These are phyloP conservation scores for Kickxella alabastrina DNA, from an alignment of 192 early-diverging fungal species.

Conservation along the genomic window DNA sequence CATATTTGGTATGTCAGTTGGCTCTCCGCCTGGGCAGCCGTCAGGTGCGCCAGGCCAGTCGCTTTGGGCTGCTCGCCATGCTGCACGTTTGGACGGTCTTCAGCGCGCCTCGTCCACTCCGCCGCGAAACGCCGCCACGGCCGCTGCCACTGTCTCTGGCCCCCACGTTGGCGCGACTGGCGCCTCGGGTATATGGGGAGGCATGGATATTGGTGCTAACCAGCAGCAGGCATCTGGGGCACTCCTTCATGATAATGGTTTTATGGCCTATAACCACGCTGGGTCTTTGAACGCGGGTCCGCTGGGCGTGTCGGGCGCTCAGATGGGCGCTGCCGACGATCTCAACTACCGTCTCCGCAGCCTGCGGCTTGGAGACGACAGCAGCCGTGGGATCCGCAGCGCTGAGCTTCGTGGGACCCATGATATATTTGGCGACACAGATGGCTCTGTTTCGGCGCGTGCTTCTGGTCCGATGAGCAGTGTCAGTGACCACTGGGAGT, in stretches of 20 bases:
- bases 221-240: slow-evolving; percentile 7
- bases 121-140: slow-evolving; percentile 23
- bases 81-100: slow-evolving; percentile 38
- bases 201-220: slow-evolving; percentile 9
- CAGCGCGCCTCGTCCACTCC: slow-evolving; percentile 50
- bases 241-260: slow-evolving; percentile 16
- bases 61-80: slow-evolving; percentile 45
- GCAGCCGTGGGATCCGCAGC: slow-evolving; percentile 30
- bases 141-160: background rate
- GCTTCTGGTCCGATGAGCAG: slow-evolving; percentile 16
- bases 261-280: slow-evolving; percentile 1
- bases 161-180: background rate
- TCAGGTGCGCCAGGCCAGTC: slow-evolving; percentile 26
- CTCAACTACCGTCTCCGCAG: slow-evolving; percentile 31
- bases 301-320: slow-evolving; percentile 7
- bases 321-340: slow-evolving; percentile 30
- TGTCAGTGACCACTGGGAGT: slow-evolving; percentile 39
- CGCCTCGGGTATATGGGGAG: slow-evolving; percentile 21
- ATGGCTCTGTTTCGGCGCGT: slow-evolving; percentile 16
- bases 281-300: slow-evolving; percentile 12
- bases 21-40: slow-evolving; percentile 17
- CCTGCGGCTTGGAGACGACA: slow-evolving; percentile 34
- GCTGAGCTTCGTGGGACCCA: slow-evolving; percentile 35
- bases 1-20: slow-evolving; percentile 29
- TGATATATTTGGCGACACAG: slow-evolving; percentile 42